Percentiles rank a stretch among this genome's conserved stretches.
phyloP scores from a whole-genome alignment of 148 eudicot genomes.

The Chenopodium quinoa region DNA sequence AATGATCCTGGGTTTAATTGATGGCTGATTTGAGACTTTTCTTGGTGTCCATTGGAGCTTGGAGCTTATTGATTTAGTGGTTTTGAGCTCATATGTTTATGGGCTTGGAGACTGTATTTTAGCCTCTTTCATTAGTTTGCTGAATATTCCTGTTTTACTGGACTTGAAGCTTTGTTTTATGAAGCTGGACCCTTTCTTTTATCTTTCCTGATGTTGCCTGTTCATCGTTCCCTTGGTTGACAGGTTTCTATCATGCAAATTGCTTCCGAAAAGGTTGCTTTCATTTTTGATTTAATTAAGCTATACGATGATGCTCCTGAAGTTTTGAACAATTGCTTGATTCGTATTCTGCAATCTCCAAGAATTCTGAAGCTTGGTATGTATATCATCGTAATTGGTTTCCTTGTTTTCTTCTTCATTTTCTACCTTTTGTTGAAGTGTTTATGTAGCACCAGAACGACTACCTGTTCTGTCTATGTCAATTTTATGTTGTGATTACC shows the following conservation, averaged over 20 bases:
- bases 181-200: neutral
- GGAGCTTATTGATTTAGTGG: neutral
- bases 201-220: neutral
- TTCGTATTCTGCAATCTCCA: constrained; percentile 78
- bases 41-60: neutral
- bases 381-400: constrained; percentile 13
- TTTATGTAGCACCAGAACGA: neutral
- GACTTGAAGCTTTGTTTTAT: neutral
- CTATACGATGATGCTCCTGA: constrained; percentile 62
- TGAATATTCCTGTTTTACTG: neutral
- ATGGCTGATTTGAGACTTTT: neutral
- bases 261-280: constrained; percentile 80
- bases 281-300: constrained; percentile 83
- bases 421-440: neutral
- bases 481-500: constrained; percentile 6
- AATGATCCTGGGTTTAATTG: neutral
- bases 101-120: neutral
- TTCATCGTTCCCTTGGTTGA: constrained; percentile 6
- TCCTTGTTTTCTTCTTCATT: neutral
- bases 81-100: neutral
- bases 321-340: constrained; percentile 66
- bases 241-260: constrained; percentile 99
- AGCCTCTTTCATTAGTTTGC: neutral
- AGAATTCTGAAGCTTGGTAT: constrained; percentile 86
- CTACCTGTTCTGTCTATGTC: neutral